phyloP scores from a whole-genome alignment of 1,139 yeast genomes.

The Magnusiomyces paraingens region DNA sequence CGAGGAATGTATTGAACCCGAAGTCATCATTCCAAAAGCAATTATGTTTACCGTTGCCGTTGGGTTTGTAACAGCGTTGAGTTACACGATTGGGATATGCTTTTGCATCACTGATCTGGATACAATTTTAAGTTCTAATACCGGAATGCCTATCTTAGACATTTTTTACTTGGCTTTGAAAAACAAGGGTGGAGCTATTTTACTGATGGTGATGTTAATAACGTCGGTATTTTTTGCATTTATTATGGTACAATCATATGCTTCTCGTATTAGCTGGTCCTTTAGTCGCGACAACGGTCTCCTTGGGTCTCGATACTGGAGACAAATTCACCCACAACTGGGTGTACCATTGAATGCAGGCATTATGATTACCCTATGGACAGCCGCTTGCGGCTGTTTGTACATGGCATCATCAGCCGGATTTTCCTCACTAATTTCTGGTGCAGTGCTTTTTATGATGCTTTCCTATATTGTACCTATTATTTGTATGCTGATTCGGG shows the following conservation, averaged over 20 bases:
- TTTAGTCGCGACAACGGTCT: constrained; percentile 64
- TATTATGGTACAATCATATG: constrained; percentile 68
- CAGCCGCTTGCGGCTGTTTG: constrained; percentile 45
- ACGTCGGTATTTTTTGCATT: constrained; percentile 63
- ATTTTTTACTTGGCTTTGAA: constrained; percentile 52
- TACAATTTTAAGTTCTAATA: constrained; percentile 38
- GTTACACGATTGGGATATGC: constrained; percentile 49
- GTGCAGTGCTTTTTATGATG: constrained; percentile 46
- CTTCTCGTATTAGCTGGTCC: constrained; percentile 69
- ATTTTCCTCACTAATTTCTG: constrained; percentile 49
- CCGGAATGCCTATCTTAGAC: constrained; percentile 53
- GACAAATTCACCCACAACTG: constrained; percentile 39
- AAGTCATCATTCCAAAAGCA: constrained; percentile 47
- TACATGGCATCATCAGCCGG: constrained; percentile 50
- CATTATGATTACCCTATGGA: constrained; percentile 42
- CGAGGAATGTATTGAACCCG: constrained; percentile 48
- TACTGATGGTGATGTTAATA: constrained; percentile 50
- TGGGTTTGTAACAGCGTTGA: constrained; percentile 49
- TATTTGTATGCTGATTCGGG: constrained; percentile 47
- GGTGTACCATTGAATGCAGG: constrained; percentile 52
- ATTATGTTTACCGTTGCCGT: constrained; percentile 50
- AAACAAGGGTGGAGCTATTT: constrained; percentile 46
- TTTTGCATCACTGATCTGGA: constrained; percentile 49
- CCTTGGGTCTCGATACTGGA: constrained; percentile 44
- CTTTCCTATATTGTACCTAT: constrained; percentile 47